These are phyloP conservation scores for Rostrohypoxylon terebratum DNA, from an alignment of 495 filamentous ascomycete genomes.

Conservation along the genomic window DNA sequence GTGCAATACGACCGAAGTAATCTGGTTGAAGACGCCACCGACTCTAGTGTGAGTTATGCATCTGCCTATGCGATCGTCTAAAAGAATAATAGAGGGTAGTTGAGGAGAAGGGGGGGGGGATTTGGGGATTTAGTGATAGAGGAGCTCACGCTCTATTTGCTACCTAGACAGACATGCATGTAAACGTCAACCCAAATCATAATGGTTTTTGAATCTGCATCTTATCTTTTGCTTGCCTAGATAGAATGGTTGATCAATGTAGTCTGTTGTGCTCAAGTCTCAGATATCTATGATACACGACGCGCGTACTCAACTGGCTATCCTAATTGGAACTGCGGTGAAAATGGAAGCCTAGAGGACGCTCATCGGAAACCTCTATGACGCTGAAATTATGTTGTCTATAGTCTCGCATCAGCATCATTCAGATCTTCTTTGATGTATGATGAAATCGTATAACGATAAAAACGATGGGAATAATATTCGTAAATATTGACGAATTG, in stretches of 20 bases:
- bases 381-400: neutral
- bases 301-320: neutral
- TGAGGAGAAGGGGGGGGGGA: neutral
- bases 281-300: neutral
- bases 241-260: neutral
- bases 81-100: conserved; percentile 1
- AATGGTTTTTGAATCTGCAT: neutral
- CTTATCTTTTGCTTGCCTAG: neutral
- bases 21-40: conserved; percentile 73
- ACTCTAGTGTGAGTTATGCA: conserved; percentile 96
- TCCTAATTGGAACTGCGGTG: neutral
- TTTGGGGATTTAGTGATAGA: conserved; percentile 37
- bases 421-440: neutral
- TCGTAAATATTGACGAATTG: conserved; percentile 1
- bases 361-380: neutral
- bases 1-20: conserved; percentile 92
- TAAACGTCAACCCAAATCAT: conserved; percentile 2
- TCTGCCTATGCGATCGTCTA: conserved; percentile 78
- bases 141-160: conserved; percentile 24
- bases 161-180: conserved; percentile 22
- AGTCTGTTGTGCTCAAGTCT: no score
- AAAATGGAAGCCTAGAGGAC: neutral
- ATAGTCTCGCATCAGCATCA: neutral
- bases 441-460: neutral
- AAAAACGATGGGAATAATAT: neutral